Evolutionary conservation across 208 protist genomes (phyloP), one percentile per base, ranked within the genome.

Genomic region (Crithidia bombi): DNA sequence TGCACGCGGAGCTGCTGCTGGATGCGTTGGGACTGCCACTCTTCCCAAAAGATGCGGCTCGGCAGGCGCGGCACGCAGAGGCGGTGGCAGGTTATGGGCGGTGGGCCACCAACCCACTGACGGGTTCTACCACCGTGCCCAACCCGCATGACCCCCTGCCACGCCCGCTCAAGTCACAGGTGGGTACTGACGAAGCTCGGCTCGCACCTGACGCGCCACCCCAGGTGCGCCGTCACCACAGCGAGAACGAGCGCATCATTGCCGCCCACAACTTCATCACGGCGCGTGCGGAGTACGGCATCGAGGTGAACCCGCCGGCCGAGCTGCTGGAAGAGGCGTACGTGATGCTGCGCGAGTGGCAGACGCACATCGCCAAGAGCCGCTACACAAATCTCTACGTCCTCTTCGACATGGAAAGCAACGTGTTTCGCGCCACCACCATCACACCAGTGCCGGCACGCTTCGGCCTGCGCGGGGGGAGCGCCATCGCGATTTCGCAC

Each of bases 1-100:
- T 95, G 88, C 87, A 94, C 72, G 89, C 85, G 28, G 87, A 96
- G 68, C 70, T 96, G 44, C 75, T 93, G 30, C 66, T 92, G 26
- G 92, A 92, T 49, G 83, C 87, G 0, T 64, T 92, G 23, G 87
- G 78, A 0, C 66, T 73, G 5, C 73, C 81, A 14, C 62, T 96
- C 23, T 94, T 93, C 46, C 86, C 87, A 12, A 28, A 58, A 0
- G 85, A 92, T 47, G 26, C 38, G 0, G 56, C 41, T 11, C 81
- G 81, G 7, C 90, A 95, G 77, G 75, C 75, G 9, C 69, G 73
- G 47, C 88, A 96, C 61, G 90, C 90, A 12, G 51, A 33, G 35
- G 82, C 75, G 2, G 88, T 81, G 9, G 70, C 50, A 21, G 71
- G 80, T 30, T 92, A 85, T 67, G 91, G 91, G 14, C 91, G 91